These are phyloP conservation scores for Capsicum baccatum DNA, from an alignment of 257 asterid species.

Conservation along the genomic window DNA sequence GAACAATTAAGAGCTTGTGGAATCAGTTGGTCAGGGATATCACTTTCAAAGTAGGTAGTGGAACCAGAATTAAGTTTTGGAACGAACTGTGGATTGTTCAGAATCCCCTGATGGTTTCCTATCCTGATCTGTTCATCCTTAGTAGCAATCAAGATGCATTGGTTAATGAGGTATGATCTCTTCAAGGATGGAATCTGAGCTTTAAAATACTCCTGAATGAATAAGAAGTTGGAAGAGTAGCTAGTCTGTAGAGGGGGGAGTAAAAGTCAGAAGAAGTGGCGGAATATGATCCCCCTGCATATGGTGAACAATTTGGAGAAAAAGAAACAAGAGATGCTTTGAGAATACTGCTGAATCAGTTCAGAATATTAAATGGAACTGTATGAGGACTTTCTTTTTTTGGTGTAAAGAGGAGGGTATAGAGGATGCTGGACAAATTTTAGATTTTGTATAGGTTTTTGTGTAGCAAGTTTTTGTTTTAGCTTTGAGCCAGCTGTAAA, in stretches of 20 bases:
- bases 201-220: not conserved
- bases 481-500: too few relatives aligned
- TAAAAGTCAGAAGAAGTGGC: not conserved
- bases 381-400: not conserved
- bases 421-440: not conserved
- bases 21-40: not conserved
- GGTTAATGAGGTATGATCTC: not conserved
- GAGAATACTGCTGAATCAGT: not conserved
- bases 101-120: not conserved
- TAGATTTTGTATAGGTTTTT: too few relatives aligned
- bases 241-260: not conserved
- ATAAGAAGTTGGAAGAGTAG: not conserved
- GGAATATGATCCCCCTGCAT: not conserved
- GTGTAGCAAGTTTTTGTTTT: too few relatives aligned
- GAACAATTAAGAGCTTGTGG: not conserved
- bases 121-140: not conserved
- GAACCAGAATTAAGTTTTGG: not conserved
- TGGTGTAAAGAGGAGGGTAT: not conserved
- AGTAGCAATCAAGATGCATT: not conserved
- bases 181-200: not conserved
- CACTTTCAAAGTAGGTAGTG: not conserved
- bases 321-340: not conserved
- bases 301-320: not conserved
- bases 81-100: not conserved
- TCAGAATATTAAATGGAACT: not conserved